These are phyloP conservation scores for Macrolepiota albuminosa DNA, from an alignment of 768 basidiomycete species.

Conservation along the genomic window DNA sequence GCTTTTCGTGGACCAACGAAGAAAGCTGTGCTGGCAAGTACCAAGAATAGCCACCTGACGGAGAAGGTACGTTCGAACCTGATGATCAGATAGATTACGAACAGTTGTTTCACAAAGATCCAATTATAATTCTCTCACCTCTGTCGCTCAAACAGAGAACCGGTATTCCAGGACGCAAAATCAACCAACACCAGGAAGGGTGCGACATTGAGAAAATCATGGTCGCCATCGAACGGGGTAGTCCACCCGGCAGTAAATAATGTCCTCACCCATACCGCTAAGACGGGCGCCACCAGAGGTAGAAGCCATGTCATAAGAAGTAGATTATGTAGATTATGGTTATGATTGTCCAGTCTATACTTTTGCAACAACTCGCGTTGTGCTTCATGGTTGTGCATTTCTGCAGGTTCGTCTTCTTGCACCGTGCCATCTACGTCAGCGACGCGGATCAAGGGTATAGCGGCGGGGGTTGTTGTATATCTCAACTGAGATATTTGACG, in stretches of 20 bases:
- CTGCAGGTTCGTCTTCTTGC: conserved; percentile 13
- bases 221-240: conserved; percentile 80
- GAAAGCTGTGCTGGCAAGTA: conserved; percentile 51
- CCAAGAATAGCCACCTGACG: conserved; percentile 48
- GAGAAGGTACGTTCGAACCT: conserved; percentile 39
- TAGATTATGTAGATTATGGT: conserved; percentile 58
- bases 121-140: conserved; percentile 25
- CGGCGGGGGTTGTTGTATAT: conserved; percentile 11
- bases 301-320: conserved; percentile 79
- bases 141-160: conserved; percentile 36
- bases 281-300: conserved; percentile 69
- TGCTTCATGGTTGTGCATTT: conserved; percentile 8
- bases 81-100: conserved; percentile 6
- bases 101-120: background rate
- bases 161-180: conserved; percentile 47
- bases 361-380: conserved; percentile 3
- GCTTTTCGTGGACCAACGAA: conserved; percentile 62
- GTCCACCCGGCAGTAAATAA: conserved; percentile 73
- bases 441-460: conserved; percentile 20
- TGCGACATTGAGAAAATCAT: conserved; percentile 59
- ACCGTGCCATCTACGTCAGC: conserved; percentile 9
- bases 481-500: conserved; percentile 13
- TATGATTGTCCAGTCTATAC: conserved; percentile 27
- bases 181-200: conserved; percentile 66
- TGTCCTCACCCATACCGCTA: conserved; percentile 89